Percentiles rank a stretch among this genome's conserved stretches.
These are phyloP conservation scores for Kalmusia sp. DNA, from an alignment of 2,329 filamentous ascomycete species.

Conservation along the genomic window DNA sequence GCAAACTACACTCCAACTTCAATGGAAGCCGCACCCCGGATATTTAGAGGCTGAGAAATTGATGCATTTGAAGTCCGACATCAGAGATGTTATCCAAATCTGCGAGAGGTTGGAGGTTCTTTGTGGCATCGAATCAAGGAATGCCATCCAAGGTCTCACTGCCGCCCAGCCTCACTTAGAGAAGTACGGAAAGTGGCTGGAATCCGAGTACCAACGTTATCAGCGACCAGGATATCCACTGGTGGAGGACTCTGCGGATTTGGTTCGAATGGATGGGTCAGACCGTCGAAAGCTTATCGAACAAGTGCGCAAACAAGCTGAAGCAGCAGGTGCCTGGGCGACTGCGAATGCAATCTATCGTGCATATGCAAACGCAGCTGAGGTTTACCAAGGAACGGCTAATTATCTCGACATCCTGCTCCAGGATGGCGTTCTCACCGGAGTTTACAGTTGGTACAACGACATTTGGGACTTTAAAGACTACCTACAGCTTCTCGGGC, in stretches of 20 bases:
- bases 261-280: not conserved
- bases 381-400: not conserved
- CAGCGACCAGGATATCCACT: not conserved
- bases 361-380: not conserved
- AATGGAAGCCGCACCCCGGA: slow-evolving; percentile 16
- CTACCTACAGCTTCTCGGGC: not conserved
- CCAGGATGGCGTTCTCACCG: not conserved
- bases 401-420: not conserved
- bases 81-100: not conserved
- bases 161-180: not conserved
- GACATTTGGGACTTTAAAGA: not conserved
- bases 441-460: not conserved
- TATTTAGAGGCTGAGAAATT: slow-evolving; percentile 3
- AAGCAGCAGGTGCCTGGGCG: not conserved
- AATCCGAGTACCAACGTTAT: not conserved
- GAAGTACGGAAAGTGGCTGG: slow-evolving; percentile 7
- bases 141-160: not conserved
- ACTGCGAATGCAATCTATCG: not conserved
- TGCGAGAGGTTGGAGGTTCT: not conserved
- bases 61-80: not conserved
- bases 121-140: not conserved
- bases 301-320: not conserved
- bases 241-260: not conserved
- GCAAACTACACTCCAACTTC: slow-evolving; percentile 1
- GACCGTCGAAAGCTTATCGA: not conserved